A percentile compares a stretch with the other conserved stretches of the same genome.
Evolutionary conservation across 2,329 filamentous ascomycete species (phyloP).

Genomic region (Hypoxylon sp.): DNA sequence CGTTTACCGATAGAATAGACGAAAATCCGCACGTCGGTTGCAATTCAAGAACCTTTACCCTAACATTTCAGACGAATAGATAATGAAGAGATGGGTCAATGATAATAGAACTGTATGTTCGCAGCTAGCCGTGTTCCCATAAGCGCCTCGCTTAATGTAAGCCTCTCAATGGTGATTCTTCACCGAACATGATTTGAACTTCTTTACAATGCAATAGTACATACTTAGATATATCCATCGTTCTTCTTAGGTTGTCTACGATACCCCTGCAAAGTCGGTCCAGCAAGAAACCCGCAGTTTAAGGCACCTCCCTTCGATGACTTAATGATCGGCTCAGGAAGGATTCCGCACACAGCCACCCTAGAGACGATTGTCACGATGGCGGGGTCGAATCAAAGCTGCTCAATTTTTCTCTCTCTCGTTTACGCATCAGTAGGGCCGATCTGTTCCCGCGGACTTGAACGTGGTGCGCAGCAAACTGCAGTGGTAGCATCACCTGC

Average conservation of each 20-base stretch:
- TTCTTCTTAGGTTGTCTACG: background rate
- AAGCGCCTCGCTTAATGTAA: conserved; percentile 6
- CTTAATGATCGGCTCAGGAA: background rate
- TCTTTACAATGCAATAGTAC: background rate
- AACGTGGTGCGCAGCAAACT: conserved; percentile 25
- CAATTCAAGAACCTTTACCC: background rate
- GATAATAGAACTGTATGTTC: background rate
- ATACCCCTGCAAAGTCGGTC: conserved; percentile 6
- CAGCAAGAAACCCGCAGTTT: background rate
- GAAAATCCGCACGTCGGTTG: conserved; percentile 5
- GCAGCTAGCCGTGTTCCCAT: background rate
- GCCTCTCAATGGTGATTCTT: conserved; percentile 1
- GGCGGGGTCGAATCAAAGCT: conserved; percentile 24
- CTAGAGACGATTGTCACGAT: background rate
- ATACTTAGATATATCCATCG: background rate
- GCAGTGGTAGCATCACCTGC: background rate
- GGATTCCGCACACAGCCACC: conserved; percentile 25
- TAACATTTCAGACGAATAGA: conserved; percentile 8
- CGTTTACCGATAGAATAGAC: conserved; percentile 37
- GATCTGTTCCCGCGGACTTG: conserved; percentile 13
- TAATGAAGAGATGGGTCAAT: conserved; percentile 11
- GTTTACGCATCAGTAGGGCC: conserved; percentile 13
- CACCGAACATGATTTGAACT: background rate
- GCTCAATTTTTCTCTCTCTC: background rate
- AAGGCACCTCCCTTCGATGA: background rate